phyloP scores from a whole-genome alignment of 2,329 filamentous ascomycete species.

The Westerdykella aurantiaca region DNA sequence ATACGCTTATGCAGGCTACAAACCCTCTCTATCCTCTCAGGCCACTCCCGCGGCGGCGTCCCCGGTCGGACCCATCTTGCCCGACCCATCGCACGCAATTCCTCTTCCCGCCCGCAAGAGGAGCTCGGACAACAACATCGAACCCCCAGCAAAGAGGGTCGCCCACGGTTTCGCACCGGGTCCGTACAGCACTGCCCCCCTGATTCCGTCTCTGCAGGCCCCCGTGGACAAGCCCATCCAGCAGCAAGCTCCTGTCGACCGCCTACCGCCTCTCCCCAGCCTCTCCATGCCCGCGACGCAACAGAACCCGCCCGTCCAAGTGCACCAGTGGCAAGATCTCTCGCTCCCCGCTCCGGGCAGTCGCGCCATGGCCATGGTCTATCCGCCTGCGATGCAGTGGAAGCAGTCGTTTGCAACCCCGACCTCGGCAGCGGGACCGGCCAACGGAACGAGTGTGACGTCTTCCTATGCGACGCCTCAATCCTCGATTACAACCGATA shows the following conservation, averaged over 20 bases:
- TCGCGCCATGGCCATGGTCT: slow-evolving; percentile 73
- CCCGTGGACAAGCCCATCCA: slow-evolving; percentile 30
- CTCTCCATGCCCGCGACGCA: slow-evolving; percentile 57
- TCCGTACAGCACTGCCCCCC: slow-evolving; percentile 32
- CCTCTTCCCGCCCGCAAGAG: slow-evolving; percentile 45
- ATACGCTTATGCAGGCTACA: slow-evolving; percentile 9
- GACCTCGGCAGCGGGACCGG: slow-evolving; percentile 24
- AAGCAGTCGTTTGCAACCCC: slow-evolving; percentile 40
- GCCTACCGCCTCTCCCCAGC: slow-evolving; percentile 64
- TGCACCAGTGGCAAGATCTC: slow-evolving; percentile 41
- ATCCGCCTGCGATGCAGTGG: slow-evolving; percentile 54
- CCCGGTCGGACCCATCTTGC: slow-evolving; percentile 35
- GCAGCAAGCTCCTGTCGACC: slow-evolving; percentile 36
- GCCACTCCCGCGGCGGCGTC: slow-evolving; percentile 41
- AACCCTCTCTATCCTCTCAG: slow-evolving; percentile 34
- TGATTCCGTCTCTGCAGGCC: slow-evolving; percentile 32
- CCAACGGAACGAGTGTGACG: slow-evolving; percentile 24
- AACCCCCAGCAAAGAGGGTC: slow-evolving; percentile 54
- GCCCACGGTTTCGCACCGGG: slow-evolving; percentile 33
- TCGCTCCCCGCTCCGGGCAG: slow-evolving; percentile 49
- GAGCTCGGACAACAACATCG: slow-evolving; percentile 50
- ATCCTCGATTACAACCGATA: slow-evolving; percentile 19
- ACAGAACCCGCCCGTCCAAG: slow-evolving; percentile 22
- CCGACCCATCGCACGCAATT: slow-evolving; percentile 21
- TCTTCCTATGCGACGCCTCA: slow-evolving; percentile 10